A percentile compares a stretch with the other conserved stretches of the same genome.
Conservation (phyloP, 768 basidiomycete species). For the Hygrocybe coccinea region DNA sequence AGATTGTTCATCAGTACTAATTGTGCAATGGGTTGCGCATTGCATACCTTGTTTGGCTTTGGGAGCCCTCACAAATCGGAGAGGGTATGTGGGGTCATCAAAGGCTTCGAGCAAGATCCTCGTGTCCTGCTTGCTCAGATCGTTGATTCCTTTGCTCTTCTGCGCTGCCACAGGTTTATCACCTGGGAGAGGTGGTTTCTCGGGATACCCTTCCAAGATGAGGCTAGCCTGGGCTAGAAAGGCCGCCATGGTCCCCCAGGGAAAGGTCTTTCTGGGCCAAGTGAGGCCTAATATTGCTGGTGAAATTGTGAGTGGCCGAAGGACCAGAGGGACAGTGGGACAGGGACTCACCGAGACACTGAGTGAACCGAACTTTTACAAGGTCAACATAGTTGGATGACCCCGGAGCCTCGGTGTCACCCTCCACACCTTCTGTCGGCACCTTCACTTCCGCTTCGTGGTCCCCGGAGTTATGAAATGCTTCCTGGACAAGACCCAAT, state of each 20-base stretch:
- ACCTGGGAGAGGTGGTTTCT: not conserved
- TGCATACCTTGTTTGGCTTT: not conserved
- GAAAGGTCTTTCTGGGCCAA: not conserved
- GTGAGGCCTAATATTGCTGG: not conserved
- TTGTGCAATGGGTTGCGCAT: not conserved
- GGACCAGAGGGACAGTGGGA: not conserved
- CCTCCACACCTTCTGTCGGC: too few species aligned
- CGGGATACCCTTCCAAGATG: not conserved
- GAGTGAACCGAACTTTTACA: too few species aligned
- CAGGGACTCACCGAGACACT: too few species aligned
- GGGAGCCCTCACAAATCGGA: not conserved
- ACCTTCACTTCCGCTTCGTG: too few species aligned
- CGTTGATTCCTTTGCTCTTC: not conserved
- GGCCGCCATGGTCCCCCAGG: not conserved
- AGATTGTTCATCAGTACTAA: not conserved
- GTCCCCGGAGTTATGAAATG: too few species aligned
- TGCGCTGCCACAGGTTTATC: not conserved
- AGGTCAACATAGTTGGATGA: too few species aligned
- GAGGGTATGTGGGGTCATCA: not conserved
- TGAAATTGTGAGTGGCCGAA: not conserved
- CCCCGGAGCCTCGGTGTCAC: too few species aligned
- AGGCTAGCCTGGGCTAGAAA: not conserved
- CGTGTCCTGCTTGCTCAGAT: not conserved
- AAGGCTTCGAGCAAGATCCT: not conserved
- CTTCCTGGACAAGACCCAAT: too few species aligned